phyloP scores from a whole-genome alignment of 768 basidiomycete species.

The Sporobolomyces pararoseus region DNA sequence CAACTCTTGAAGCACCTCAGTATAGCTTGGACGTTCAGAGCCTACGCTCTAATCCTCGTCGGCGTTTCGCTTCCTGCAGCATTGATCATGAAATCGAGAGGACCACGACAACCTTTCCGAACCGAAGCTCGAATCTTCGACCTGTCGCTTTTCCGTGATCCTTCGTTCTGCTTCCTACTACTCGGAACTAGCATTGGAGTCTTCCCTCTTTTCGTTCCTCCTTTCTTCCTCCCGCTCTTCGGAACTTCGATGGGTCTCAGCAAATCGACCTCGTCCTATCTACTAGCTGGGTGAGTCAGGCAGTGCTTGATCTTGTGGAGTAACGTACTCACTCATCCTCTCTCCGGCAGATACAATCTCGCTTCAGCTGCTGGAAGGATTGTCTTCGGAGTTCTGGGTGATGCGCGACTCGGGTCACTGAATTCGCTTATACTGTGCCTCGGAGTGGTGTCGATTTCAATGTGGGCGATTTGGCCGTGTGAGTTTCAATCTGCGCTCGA shows the following conservation, averaged over 20 bases:
- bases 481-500: slow-evolving; percentile 18
- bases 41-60: slow-evolving; percentile 11
- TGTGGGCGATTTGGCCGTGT: slow-evolving; percentile 45
- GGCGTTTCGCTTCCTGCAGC: slow-evolving; percentile 7
- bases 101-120: slow-evolving; percentile 19
- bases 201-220: slow-evolving; percentile 43
- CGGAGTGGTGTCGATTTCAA: slow-evolving; percentile 24
- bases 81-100: not conserved
- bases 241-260: slow-evolving; percentile 37
- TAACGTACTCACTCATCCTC: not conserved
- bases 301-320: too few relatives aligned
- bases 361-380: slow-evolving; percentile 43
- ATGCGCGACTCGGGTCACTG: slow-evolving; percentile 41
- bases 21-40: slow-evolving; percentile 41
- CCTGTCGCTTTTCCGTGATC: slow-evolving; percentile 39
- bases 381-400: slow-evolving; percentile 42
- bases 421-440: slow-evolving; percentile 44
- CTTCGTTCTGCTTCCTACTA: slow-evolving; percentile 31
- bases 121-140: slow-evolving; percentile 23
- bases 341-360: slow-evolving; percentile 31
- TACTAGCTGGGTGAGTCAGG: slow-evolving; percentile 21
- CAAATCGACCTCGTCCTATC: slow-evolving; percentile 25
- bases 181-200: slow-evolving; percentile 32
- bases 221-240: slow-evolving; percentile 46
- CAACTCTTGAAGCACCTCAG: slow-evolving; percentile 34